Base-by-base conservation (phyloP, 257 asterid species). In the Leonotis leonurus region DNA sequence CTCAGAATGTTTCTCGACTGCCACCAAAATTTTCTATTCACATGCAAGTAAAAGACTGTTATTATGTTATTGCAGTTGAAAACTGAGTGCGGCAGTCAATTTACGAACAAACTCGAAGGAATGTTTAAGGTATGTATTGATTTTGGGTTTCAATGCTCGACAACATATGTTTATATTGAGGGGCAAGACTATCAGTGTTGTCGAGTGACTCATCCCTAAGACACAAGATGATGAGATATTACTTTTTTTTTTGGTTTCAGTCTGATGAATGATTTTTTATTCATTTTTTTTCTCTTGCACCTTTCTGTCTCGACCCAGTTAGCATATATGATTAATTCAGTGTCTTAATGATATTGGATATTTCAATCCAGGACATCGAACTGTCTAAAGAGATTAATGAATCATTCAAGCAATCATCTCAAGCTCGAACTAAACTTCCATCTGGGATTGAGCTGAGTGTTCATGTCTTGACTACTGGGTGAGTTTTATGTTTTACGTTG, bases 381-480 rank as follows among this genome's bases (percentile, higher is more conserved):
- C 65, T 93, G 67, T 89, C 99, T 27, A 93, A 87, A 75, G 97
- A 93, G 82, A 89, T 93, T 52, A 93, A 93, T 70, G 99, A 93
- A 64, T 93, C 97, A 24, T 93, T 93, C 87, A 93, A 79, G 87
- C 99, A 93, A 72, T 93, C 99, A 63, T 88, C 99, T 66, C 97
- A 93, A 83, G 97, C 97, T 60, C 83, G 99, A 63, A 87, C 90
- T 2, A 93, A 93, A 67, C 99, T 93, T 44, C 99, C 97, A 40
- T 87, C 95, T 14, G 97, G 97, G 58, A 93, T 93, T 12, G 99
- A 93, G 89, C 72, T 93, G 99, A 93, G 99, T 46, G 99, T 93
- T 66, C 99, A 93, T 49, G 99, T 93, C 70, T 70, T 93, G 73
- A 93, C 96, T 58, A 93, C 96, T 60, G 99, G 99, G 96, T 92